phyloP scores from a whole-genome alignment of 2,329 filamentous ascomycete genomes.

The Pleomassaria siparia region DNA sequence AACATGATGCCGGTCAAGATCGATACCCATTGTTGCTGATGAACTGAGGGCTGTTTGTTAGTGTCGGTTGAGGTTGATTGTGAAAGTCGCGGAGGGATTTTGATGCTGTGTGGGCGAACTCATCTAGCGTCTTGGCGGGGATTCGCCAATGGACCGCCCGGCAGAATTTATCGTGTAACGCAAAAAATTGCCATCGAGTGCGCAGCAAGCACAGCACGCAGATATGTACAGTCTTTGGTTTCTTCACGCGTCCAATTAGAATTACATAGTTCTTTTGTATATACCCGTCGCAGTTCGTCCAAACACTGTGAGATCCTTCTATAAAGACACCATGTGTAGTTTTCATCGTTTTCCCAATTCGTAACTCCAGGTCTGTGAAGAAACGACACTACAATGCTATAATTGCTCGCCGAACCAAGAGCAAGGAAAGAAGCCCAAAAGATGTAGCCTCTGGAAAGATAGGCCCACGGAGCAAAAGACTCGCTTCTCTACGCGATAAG shows the following conservation, averaged over 20 bases:
- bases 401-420: slow-evolving; percentile 14
- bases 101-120: slow-evolving; percentile 20
- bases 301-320: slow-evolving; percentile 29
- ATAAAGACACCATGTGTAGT: slow-evolving; percentile 28
- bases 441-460: slow-evolving; percentile 14
- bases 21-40: slow-evolving; percentile 44
- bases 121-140: slow-evolving; percentile 19
- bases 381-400: slow-evolving; percentile 16
- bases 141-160: slow-evolving; percentile 14
- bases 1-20: slow-evolving; percentile 62
- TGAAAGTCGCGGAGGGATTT: slow-evolving; percentile 9
- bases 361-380: slow-evolving; percentile 27
- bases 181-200: too few species aligned
- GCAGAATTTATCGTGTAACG: too few species aligned
- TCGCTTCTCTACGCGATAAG: slow-evolving; percentile 39
- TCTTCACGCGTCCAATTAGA: slow-evolving; percentile 20
- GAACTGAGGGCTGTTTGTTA: slow-evolving; percentile 21
- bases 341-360: slow-evolving; percentile 30
- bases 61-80: slow-evolving; percentile 24
- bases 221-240: too few species aligned
- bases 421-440: slow-evolving; percentile 13
- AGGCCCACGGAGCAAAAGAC: slow-evolving; percentile 21
- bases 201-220: too few species aligned
- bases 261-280: slow-evolving; percentile 35
- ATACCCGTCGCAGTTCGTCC: slow-evolving; percentile 21